phyloP scores from a whole-genome alignment of 1,284 basidiomycete species.

The Papiliotrema terrestris region DNA sequence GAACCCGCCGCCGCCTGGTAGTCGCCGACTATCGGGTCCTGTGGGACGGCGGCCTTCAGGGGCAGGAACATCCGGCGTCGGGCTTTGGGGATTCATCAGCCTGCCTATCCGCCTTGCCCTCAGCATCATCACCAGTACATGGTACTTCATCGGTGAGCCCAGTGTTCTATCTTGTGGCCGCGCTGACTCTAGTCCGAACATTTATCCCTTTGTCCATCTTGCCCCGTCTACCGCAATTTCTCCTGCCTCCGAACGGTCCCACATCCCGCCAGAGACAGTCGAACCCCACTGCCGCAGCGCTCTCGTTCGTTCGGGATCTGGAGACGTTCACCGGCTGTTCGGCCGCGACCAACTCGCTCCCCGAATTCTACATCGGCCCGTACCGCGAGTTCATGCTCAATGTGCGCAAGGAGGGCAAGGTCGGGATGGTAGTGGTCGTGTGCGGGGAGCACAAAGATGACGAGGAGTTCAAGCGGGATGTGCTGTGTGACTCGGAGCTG shows the following conservation, averaged over 20 bases:
- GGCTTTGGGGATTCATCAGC: constrained; percentile 33
- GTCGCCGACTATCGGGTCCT: not conserved
- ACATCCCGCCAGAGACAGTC: constrained; percentile 15
- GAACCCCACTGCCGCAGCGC: constrained; percentile 33
- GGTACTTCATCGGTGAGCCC: constrained; percentile 46
- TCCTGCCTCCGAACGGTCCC: constrained; percentile 37
- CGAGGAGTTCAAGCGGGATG: constrained; percentile 78
- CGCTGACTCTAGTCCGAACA: constrained; percentile 32
- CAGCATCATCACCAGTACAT: constrained; percentile 38
- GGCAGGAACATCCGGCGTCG: constrained; percentile 22
- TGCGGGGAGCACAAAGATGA: constrained; percentile 88
- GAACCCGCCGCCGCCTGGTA: not conserved
- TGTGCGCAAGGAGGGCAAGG: constrained; percentile 67
- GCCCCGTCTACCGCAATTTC: constrained; percentile 41
- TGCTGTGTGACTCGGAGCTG: constrained; percentile 69
- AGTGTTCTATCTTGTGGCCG: not conserved
- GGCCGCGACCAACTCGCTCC: constrained; percentile 50
- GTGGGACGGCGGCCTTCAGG: constrained; percentile 6
- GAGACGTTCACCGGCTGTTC: constrained; percentile 36
- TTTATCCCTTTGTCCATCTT: constrained; percentile 44
- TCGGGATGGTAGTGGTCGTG: constrained; percentile 79
- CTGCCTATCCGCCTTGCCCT: constrained; percentile 37
- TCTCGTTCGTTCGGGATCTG: constrained; percentile 39
- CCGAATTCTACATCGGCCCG: constrained; percentile 74
- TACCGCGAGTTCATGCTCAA: constrained; percentile 74